phyloP scores from a whole-genome alignment of 257 asterid species.

The Solanum rostratum region DNA sequence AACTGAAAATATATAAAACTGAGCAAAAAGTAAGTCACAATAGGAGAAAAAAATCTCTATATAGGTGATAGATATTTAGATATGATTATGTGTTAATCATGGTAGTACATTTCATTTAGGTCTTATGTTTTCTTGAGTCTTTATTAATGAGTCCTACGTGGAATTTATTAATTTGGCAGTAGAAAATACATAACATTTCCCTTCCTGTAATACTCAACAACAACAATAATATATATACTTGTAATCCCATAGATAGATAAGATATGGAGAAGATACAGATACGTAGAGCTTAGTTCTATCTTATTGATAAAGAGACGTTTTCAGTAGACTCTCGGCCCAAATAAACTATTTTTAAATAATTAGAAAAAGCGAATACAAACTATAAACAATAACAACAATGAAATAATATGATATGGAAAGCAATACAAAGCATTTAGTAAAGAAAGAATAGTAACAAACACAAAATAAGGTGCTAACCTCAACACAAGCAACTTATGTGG shows the following conservation, averaged over 20 bases:
- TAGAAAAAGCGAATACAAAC: not conserved
- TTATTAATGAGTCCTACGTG: not conserved
- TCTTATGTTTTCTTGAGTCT: not conserved
- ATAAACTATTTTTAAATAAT: not conserved
- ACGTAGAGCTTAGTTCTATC: accelerated
- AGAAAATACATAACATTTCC: not conserved
- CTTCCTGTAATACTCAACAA: too few relatives aligned
- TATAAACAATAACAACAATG: not conserved
- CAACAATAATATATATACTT: too few relatives aligned
- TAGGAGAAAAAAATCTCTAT: too few relatives aligned
- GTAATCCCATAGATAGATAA: too few relatives aligned
- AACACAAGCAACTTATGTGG: not conserved
- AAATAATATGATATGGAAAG: not conserved
- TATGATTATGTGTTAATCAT: not conserved
- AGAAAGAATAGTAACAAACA: not conserved
- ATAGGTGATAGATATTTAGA: not conserved
- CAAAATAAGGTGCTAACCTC: not conserved
- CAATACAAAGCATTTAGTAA: not conserved
- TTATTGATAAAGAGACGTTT: not conserved
- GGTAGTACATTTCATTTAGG: not conserved
- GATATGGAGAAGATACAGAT: not conserved
- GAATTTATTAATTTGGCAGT: not conserved
- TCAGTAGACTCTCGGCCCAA: not conserved
- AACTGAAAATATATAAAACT: too few relatives aligned
- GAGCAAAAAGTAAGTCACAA: not conserved